Evolutionary conservation across 2,329 filamentous ascomycete genomes (phyloP).

Genomic region (Aureobasidium sp.): DNA sequence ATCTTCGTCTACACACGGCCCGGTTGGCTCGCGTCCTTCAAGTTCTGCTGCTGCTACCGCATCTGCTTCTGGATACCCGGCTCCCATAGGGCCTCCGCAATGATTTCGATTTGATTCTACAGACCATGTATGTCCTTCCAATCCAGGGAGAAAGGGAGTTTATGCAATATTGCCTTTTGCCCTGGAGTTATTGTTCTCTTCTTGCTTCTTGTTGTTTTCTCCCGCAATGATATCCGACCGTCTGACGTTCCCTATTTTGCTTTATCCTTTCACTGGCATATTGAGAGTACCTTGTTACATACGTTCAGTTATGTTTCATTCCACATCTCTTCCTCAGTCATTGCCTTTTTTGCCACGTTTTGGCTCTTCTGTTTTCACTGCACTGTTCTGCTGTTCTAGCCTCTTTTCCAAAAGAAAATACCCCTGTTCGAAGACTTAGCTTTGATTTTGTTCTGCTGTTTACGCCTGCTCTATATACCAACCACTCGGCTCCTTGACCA

Average conservation of each 20-base stretch:
- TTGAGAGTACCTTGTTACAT: slow-evolving; percentile 14
- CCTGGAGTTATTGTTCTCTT: slow-evolving; percentile 6
- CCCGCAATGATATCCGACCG: slow-evolving; percentile 13
- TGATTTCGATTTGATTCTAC: slow-evolving; percentile 23
- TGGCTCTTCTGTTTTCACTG: slow-evolving; percentile 16
- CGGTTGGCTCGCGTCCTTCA: slow-evolving; percentile 20
- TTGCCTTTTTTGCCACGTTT: slow-evolving; percentile 16
- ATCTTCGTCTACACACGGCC: slow-evolving; percentile 15
- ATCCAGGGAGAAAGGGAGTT: background rate
- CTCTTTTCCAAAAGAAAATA: slow-evolving; percentile 12
- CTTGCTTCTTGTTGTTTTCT: slow-evolving; percentile 5
- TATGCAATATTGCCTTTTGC: background rate
- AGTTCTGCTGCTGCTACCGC: slow-evolving; percentile 19
- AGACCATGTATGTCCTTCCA: slow-evolving; percentile 11
- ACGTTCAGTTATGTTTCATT: background rate
- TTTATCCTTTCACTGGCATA: background rate
- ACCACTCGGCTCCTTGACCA: slow-evolving; percentile 5
- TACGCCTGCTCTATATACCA: slow-evolving; percentile 13
- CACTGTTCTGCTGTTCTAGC: slow-evolving; percentile 11
- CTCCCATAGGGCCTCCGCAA: slow-evolving; percentile 33
- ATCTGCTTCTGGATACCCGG: slow-evolving; percentile 34
- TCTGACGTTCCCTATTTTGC: slow-evolving; percentile 14
- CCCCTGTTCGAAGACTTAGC: slow-evolving; percentile 10
- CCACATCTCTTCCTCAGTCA: slow-evolving; percentile 1
- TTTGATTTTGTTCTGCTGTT: slow-evolving; percentile 14